Evolutionary conservation across 768 basidiomycete genomes (phyloP), one percentile per base, ranked within the genome.

Genomic region (Cubamyces lactineus): DNA sequence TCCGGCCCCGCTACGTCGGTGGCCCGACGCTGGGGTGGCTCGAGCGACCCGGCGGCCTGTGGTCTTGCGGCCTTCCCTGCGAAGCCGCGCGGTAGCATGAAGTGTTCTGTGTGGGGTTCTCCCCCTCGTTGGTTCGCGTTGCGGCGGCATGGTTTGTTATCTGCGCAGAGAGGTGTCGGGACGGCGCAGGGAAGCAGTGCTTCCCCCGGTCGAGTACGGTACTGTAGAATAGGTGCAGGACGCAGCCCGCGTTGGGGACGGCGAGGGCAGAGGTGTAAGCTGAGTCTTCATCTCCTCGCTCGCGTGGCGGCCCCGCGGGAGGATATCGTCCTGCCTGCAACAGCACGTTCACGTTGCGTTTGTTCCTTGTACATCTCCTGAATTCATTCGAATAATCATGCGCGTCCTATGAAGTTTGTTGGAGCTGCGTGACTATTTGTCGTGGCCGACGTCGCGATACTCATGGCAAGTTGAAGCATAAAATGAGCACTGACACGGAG

Each of bases 111-210:
- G 53, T 58, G 47, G 54, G 38, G 46, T 52, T 48, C 43, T 24
- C 21, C 21, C 39, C 24, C 51, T 17, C 45, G 56, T 53, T 46
- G 53, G 53, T 46, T 55, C 58, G 62, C 51, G 57, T 54, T 45
- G 42, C 49, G 48, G 64, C 62, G 67, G 48, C 59, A 63, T 62
- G 42, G 54, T 64, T 69, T 68, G 67, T 64, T 72, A 23, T 26
- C 13, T 34, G 71, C 63, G 63, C 51, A 57, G 68, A 61, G 69
- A 59, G 67, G 60, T 71, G 66, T 63, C 49, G 70, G 74, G 66
- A 66, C 64, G 59, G 67, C 70, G 71, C 66, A 70, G 72, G 74
- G 74, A 74, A 75, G 77, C 78, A 73, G 77, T 70, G 70, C 76
- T 77, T 75, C 71, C 72, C 68, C 70, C 40, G 71, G 70, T 71